A percentile compares a stretch with the other conserved stretches of the same genome.
Conservation (phyloP, 2,329 filamentous ascomycete species). For the Xylaria sp. region DNA sequence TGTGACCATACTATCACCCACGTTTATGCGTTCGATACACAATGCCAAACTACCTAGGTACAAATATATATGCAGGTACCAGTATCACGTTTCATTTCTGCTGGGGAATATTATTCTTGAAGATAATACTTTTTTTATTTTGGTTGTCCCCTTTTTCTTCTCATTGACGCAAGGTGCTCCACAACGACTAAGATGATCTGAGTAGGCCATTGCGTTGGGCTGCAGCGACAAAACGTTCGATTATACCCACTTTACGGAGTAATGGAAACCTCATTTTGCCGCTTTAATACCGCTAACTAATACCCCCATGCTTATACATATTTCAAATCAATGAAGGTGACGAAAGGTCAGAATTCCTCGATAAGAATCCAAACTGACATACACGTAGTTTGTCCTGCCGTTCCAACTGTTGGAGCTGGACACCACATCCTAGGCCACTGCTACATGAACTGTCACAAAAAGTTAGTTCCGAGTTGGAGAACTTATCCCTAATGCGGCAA, state of each 20-base stretch:
- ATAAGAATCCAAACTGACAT: too few relatives aligned
- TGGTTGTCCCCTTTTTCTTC: neutral
- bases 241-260: conserved; percentile 20
- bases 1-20: neutral
- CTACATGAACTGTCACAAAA: conserved; percentile 1
- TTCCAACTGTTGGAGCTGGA: neutral
- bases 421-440: neutral
- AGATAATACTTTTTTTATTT: neutral
- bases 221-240: conserved; percentile 8
- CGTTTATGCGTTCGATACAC: neutral
- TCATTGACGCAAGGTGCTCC: neutral
- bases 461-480: conserved; percentile 12
- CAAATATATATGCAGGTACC: neutral
- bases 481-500: conserved; percentile 17
- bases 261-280: neutral
- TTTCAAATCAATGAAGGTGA: neutral
- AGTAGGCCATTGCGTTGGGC: neutral
- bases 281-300: neutral
- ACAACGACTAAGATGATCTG: neutral
- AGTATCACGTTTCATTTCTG: neutral
- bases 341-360: neutral
- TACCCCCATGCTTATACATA: neutral
- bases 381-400: neutral
- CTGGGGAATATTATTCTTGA: neutral
- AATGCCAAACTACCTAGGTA: neutral